Base-by-base conservation (phyloP, 163 green algal species). In the Trebouxiophyceae sp. region DNA sequence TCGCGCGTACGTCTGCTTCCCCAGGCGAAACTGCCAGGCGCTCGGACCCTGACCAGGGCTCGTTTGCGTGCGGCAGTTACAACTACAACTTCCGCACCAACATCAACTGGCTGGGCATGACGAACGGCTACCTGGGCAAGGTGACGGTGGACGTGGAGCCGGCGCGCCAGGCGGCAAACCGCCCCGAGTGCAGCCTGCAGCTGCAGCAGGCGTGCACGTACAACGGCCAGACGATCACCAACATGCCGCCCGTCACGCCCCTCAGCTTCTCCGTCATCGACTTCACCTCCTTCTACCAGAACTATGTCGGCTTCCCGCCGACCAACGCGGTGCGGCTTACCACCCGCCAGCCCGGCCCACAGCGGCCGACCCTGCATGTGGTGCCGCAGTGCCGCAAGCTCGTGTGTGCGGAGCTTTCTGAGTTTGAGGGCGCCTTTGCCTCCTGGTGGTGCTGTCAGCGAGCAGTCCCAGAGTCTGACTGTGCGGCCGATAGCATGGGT, bases 61-160 rank as follows among this genome's bases (percentile, higher is more conserved):
- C n/a, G n/a, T n/a, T n/a, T n/a, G 12, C 39, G 19, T 50, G 39
- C 39, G 12, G 39, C 39, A 50, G 39, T 12, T 50, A 50, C 39
- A 50, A 50, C 39, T 50, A 50, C 39, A 50, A 50, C 39, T 50
- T 50, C 39, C 39, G 39, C 39, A 50, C 39, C 39, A 50, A 50
- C 39, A 50, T 50, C 39, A 12, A 50, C 12, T 50, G 39, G 39
- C 39, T 50, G 39, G 39, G 39, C 12, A 12, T n/a, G 39, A 50
- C 39, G 39, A 50, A 50, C 39, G 39, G 39, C 39, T 50, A 50
- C 39, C 39, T 50, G 39, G 39, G 39, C 39, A 50, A 50, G 39
- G 39, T 50, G 39, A 16, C 12, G 12, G 39, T 50, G 39, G 39
- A 50, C 39, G 39, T 50, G 39, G 39, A 50, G 39, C 39, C 39